Percentiles rank a stretch among this genome's conserved stretches.
Evolutionary conservation across 73 alveolate genomes (phyloP).

Genomic region (Paramecium sexaurelia): DNA sequence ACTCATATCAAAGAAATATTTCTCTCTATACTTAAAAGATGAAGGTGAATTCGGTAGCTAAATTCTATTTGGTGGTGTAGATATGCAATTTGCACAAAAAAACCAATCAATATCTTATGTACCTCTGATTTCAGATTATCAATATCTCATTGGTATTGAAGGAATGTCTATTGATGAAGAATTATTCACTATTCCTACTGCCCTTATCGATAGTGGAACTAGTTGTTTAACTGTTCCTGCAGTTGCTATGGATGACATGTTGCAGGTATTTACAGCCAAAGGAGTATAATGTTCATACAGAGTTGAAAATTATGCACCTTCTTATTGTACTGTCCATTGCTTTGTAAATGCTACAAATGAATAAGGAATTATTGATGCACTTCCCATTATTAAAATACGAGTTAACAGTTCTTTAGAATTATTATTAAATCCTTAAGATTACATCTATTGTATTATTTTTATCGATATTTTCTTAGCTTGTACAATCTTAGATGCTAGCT

Average conservation of each 20-base stretch:
- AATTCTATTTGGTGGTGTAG: conserved; percentile 29
- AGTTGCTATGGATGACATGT: conserved; percentile 1
- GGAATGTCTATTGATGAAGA: neutral
- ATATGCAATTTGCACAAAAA: neutral
- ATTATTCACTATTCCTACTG: neutral
- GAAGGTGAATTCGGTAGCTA: neutral
- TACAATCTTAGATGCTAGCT: neutral
- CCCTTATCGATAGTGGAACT: conserved; percentile 45
- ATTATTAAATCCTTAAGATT: neutral
- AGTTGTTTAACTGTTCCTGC: conserved; percentile 46
- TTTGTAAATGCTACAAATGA: neutral
- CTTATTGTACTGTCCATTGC: conserved; percentile 18
- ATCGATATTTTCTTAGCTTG: neutral
- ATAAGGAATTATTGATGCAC: neutral
- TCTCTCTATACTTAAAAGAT: conserved; percentile 11
- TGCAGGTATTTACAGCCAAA: neutral
- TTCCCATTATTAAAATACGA: neutral
- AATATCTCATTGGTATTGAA: neutral
- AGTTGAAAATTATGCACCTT: conserved; percentile 52
- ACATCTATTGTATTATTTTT: conserved; percentile 11
- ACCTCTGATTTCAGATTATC: neutral
- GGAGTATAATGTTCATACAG: conserved; percentile 22
- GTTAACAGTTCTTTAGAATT: neutral
- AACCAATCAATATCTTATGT: neutral
- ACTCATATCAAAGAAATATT: neutral